These are phyloP conservation scores for Drechslerella coelobrocha DNA, from an alignment of 2,329 filamentous ascomycete genomes.

Conservation along the genomic window DNA sequence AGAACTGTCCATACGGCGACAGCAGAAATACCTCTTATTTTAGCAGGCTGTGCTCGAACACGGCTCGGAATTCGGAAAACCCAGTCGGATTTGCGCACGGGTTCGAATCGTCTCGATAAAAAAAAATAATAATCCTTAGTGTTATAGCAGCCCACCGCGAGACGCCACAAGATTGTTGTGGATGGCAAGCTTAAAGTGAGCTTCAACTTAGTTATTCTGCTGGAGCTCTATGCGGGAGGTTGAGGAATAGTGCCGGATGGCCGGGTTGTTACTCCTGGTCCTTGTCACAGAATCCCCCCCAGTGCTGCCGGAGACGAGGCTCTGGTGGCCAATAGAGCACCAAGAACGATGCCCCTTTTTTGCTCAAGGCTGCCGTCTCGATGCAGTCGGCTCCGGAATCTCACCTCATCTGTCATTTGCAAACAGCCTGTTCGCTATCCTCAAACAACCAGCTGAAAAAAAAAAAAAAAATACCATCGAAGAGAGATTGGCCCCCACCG, in stretches of 20 bases:
- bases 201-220: not conserved
- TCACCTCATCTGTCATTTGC: constrained; percentile 16
- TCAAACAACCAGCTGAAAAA: constrained; percentile 29
- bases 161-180: not conserved
- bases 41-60: not conserved
- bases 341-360: constrained; percentile 14
- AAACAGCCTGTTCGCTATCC: constrained; percentile 48
- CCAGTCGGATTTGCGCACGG: not conserved
- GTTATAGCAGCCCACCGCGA: not conserved
- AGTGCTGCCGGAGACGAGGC: constrained; percentile 43
- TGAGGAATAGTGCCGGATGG: constrained; percentile 41
- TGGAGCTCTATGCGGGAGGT: not conserved
- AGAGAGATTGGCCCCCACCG: constrained; percentile 25
- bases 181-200: not conserved
- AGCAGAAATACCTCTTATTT: not conserved
- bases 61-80: constrained; percentile 1
- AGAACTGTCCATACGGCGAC: too few species aligned
- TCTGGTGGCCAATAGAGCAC: constrained; percentile 5
- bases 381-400: constrained; percentile 12
- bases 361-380: constrained; percentile 17
- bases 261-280: constrained; percentile 47
- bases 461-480: constrained; percentile 5
- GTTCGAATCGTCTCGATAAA: not conserved
- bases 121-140: too few species aligned
- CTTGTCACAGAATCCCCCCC: constrained; percentile 10